Conservation (phyloP, 305 asterid genomes). For the Fraxinus sp. region DNA sequence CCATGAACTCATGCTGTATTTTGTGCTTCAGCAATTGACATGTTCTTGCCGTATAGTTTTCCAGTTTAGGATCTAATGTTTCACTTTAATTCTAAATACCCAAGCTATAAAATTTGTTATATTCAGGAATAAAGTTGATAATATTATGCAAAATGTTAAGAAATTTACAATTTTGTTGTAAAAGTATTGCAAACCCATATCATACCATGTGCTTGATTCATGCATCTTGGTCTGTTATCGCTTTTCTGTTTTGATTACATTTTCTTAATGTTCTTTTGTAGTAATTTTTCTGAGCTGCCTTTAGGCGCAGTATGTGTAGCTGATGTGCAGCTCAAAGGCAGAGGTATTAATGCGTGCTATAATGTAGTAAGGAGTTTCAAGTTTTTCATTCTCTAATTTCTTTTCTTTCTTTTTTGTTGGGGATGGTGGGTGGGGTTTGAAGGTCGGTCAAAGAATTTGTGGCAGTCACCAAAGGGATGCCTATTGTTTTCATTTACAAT, state of each 20-base stretch:
- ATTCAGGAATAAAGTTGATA: neutral
- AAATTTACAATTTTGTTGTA: neutral
- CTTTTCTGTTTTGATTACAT: neutral
- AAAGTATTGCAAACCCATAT: neutral
- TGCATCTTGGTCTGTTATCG: neutral
- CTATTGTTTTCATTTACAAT: conserved; percentile 83
- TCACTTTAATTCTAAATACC: neutral
- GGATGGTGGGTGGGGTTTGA: conserved; percentile 21
- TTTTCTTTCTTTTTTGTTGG: conserved; percentile 7
- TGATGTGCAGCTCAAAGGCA: conserved; percentile 83
- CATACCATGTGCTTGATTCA: neutral
- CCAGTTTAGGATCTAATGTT: neutral
- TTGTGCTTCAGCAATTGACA: neutral
- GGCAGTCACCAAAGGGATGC: conserved; percentile 98
- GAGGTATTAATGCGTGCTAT: conserved; percentile 53
- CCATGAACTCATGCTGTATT: neutral
- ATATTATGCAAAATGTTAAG: neutral
- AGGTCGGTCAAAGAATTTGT: conserved; percentile 78
- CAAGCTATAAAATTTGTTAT: neutral
- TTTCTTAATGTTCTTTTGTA: conserved; percentile 27
- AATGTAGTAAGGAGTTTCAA: conserved; percentile 12
- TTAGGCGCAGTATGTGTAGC: conserved; percentile 86
- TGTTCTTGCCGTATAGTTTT: neutral
- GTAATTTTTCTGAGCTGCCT: conserved; percentile 77
- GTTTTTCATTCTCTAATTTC: neutral